phyloP scores from a whole-genome alignment of 83 land plant species.

The Picea abies region DNA sequence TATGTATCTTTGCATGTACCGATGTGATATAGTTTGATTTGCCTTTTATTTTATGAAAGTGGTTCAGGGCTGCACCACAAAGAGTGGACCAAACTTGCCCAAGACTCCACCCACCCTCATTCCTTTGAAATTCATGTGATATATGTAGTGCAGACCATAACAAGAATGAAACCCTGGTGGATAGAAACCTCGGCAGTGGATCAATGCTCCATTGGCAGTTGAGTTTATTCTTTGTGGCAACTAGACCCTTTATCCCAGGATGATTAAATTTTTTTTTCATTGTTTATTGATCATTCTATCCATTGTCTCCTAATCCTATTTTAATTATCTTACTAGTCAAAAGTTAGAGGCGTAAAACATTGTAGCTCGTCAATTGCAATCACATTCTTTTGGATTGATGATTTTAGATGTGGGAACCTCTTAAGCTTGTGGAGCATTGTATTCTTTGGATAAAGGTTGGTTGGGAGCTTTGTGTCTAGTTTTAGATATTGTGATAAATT shows the following conservation, averaged over 20 bases:
- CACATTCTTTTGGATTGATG: background rate
- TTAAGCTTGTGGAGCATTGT: background rate
- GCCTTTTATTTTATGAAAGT: too few species aligned
- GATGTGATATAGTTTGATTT: too few species aligned
- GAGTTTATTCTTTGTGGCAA: too few species aligned
- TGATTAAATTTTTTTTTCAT: background rate
- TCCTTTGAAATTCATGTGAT: background rate
- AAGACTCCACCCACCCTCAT: slow-evolving; percentile 35
- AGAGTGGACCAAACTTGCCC: slow-evolving; percentile 35
- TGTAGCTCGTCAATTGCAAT: background rate
- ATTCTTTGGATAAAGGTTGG: background rate
- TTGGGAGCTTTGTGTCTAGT: background rate
- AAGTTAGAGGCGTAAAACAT: too few species aligned
- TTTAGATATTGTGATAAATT: background rate
- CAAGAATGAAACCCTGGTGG: background rate
- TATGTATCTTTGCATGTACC: too few species aligned
- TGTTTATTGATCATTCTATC: background rate
- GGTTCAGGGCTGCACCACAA: too few species aligned
- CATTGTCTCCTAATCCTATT: too few species aligned
- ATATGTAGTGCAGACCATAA: background rate
- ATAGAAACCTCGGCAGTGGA: background rate
- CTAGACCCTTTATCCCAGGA: too few species aligned
- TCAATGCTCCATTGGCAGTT: too few species aligned
- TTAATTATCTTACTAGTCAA: background rate
- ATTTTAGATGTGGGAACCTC: background rate